Evolutionary conservation across 805 yeast genomes (phyloP).

Genomic region (Scheffersomyces ergatensis): DNA sequence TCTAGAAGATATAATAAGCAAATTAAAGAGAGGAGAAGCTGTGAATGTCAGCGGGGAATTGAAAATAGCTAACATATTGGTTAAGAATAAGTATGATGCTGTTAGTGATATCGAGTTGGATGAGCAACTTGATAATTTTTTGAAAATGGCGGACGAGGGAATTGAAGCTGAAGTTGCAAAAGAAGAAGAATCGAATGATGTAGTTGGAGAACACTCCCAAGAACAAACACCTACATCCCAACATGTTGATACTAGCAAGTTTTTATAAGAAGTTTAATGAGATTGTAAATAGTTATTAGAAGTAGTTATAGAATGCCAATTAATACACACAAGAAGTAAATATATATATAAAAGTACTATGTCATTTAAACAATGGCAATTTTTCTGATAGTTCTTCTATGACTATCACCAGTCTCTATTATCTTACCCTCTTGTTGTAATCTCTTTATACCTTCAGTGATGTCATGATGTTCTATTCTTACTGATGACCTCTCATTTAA

Average conservation of each 20-base stretch:
- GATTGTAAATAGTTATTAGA: not conserved
- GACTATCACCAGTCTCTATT: conserved; percentile 68
- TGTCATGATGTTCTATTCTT: conserved; percentile 67
- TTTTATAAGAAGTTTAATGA: conserved; percentile 5
- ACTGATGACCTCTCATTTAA: conserved; percentile 66
- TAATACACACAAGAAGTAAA: conserved; percentile 6
- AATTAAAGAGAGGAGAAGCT: conserved; percentile 29
- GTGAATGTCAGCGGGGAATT: conserved; percentile 44
- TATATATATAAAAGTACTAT: not conserved
- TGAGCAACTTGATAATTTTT: conserved; percentile 33
- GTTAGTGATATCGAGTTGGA: conserved; percentile 38
- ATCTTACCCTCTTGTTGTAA: conserved; percentile 71
- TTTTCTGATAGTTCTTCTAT: conserved; percentile 54
- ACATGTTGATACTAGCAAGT: conserved; percentile 7
- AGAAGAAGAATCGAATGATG: conserved; percentile 1
- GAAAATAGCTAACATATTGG: conserved; percentile 39
- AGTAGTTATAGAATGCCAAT: not conserved
- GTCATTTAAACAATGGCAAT: conserved; percentile 10
- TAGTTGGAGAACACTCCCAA: conserved; percentile 1
- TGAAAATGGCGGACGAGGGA: conserved; percentile 28
- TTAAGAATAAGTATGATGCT: conserved; percentile 31
- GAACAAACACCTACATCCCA: not conserved
- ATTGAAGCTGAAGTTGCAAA: not conserved
- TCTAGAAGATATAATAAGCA: conserved; percentile 26
- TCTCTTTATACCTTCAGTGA: conserved; percentile 64